Percentiles rank a stretch among this genome's conserved stretches.
phyloP scores from a whole-genome alignment of 257 asterid genomes.

The Apocynum venetum region DNA sequence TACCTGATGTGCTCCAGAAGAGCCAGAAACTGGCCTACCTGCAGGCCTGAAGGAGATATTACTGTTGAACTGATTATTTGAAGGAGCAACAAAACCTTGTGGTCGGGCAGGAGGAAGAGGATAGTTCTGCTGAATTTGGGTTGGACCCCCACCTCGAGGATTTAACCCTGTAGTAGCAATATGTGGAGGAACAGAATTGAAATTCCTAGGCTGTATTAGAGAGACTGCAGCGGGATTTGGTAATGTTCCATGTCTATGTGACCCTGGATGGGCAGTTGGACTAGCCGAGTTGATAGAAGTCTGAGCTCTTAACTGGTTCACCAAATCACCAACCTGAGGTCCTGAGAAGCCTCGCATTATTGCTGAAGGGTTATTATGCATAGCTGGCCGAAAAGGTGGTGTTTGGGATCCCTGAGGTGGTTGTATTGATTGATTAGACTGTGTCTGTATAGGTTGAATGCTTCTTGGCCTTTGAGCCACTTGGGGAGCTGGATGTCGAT shows the following conservation, averaged over 20 bases:
- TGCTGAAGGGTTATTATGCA: slow-evolving; percentile 37
- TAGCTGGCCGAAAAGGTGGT: slow-evolving; percentile 38
- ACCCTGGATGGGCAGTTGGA: slow-evolving; percentile 29
- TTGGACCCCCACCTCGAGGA: slow-evolving; percentile 46
- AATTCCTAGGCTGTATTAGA: slow-evolving; percentile 56
- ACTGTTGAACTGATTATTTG: slow-evolving; percentile 44
- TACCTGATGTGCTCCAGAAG: slow-evolving; percentile 51
- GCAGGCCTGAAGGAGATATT: slow-evolving; percentile 28
- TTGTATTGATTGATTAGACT: slow-evolving; percentile 42
- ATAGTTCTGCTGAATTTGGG: slow-evolving; percentile 53
- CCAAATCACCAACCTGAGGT: slow-evolving; percentile 34
- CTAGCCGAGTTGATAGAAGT: slow-evolving; percentile 36
- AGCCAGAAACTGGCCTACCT: slow-evolving; percentile 35
- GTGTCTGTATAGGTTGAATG: slow-evolving; percentile 35
- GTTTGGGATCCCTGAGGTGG: slow-evolving; percentile 36
- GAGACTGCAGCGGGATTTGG: slow-evolving; percentile 35
- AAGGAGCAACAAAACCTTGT: slow-evolving; percentile 43
- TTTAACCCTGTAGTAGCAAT: slow-evolving; percentile 45
- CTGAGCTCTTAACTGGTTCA: slow-evolving; percentile 45
- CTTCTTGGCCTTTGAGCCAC: slow-evolving; percentile 36
- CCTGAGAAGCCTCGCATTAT: slow-evolving; percentile 47
- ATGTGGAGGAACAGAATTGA: slow-evolving; percentile 33
- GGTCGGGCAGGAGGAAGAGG: slow-evolving; percentile 30
- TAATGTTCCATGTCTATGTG: slow-evolving; percentile 40
- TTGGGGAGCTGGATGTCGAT: slow-evolving; percentile 44